These are phyloP conservation scores for Lactarius hatsudake DNA, from an alignment of 768 basidiomycete genomes.

Conservation along the genomic window DNA sequence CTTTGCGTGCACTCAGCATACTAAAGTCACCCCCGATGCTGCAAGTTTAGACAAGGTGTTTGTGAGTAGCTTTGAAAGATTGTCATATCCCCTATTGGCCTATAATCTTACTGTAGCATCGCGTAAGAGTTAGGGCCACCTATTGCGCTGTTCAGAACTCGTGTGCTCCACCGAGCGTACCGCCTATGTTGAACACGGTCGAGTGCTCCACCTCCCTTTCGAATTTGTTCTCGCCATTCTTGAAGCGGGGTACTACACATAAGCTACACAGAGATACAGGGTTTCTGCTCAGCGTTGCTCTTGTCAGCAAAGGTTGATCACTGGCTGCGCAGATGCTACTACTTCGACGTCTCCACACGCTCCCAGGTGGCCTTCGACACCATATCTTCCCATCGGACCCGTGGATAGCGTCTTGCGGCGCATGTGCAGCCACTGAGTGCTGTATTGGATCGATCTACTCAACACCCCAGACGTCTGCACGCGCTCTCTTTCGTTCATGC, in stretches of 20 bases:
- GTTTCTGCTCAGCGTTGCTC: slow-evolving; percentile 47
- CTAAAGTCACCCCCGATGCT: not conserved
- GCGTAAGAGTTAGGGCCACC: not conserved
- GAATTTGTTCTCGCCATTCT: slow-evolving; percentile 64
- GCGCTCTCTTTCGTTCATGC: slow-evolving; percentile 57
- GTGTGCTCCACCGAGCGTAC: too few species aligned
- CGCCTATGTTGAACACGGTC: not conserved
- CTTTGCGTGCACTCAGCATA: not conserved
- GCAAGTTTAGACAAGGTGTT: not conserved
- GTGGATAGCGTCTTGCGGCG: slow-evolving; percentile 46
- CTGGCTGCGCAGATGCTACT: slow-evolving; percentile 60
- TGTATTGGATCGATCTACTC: slow-evolving; percentile 52
- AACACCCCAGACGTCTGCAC: slow-evolving; percentile 58
- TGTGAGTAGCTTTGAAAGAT: not conserved
- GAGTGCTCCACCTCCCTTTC: slow-evolving; percentile 44
- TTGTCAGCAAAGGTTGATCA: slow-evolving; percentile 70
- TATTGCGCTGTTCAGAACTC: not conserved
- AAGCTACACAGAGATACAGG: slow-evolving; percentile 35
- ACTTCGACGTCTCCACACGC: slow-evolving; percentile 55
- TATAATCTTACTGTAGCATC: not conserved
- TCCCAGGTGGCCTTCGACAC: slow-evolving; percentile 53
- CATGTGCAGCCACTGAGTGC: slow-evolving; percentile 55
- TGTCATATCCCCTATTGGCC: not conserved
- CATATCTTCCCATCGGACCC: slow-evolving; percentile 45
- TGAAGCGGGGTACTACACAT: slow-evolving; percentile 49